These are phyloP conservation scores for Suillus sp. DNA, from an alignment of 768 basidiomycete species.

Conservation along the genomic window DNA sequence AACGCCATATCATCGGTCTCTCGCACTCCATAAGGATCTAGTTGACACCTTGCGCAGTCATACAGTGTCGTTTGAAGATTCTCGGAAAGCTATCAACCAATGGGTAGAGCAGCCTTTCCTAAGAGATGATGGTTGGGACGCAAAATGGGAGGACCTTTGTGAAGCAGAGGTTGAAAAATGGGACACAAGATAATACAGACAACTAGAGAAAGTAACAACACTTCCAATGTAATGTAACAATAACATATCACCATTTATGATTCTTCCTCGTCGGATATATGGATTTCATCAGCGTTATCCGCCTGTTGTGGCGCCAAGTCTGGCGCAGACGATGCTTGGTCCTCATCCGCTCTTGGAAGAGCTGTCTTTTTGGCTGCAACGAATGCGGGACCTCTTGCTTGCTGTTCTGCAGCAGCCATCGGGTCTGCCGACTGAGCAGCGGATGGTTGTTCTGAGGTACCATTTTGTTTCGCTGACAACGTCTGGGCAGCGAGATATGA, in stretches of 20 bases:
- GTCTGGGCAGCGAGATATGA: constrained; percentile 93
- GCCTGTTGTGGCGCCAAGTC: constrained; percentile 31
- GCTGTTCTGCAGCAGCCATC: constrained; percentile 84
- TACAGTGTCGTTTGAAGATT: constrained; percentile 67
- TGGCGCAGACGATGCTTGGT: constrained; percentile 32
- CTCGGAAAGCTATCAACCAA: constrained; percentile 58
- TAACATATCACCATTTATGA: constrained; percentile 35
- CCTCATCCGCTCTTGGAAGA: constrained; percentile 41
- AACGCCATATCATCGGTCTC: constrained; percentile 66
- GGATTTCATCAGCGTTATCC: constrained; percentile 81
- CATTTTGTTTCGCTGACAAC: constrained; percentile 61
- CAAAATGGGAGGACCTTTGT: constrained; percentile 78
- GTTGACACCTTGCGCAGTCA: constrained; percentile 63
- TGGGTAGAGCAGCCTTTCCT: constrained; percentile 75
- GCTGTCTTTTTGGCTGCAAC: constrained; percentile 70
- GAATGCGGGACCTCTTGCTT: constrained; percentile 70
- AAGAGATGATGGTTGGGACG: constrained; percentile 68
- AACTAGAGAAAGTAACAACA: constrained; percentile 16
- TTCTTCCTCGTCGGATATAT: constrained; percentile 85
- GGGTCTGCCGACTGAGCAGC: constrained; percentile 59
- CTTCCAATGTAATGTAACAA: constrained; percentile 15
- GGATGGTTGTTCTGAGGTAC: constrained; percentile 46
- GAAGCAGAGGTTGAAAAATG: constrained; percentile 76
- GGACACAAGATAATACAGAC: constrained; percentile 39
- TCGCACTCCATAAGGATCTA: constrained; percentile 56